Percentiles rank a stretch among this genome's conserved stretches.
Conservation (phyloP, 2,329 filamentous ascomycete genomes). For the Cryphonectria radicalis region DNA sequence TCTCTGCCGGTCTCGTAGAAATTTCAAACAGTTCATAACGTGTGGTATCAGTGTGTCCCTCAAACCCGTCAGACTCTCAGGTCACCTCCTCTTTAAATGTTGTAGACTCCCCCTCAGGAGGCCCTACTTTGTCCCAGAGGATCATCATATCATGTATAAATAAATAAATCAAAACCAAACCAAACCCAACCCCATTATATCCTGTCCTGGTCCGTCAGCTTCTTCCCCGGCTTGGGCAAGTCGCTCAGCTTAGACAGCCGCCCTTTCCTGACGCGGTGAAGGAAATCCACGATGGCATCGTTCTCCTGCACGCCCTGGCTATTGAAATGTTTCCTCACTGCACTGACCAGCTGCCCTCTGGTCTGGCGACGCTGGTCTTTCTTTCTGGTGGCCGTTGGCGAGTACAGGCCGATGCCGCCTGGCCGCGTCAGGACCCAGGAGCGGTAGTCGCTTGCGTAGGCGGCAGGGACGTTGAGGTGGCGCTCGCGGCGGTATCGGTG, state of each 20-base stretch:
- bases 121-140: not conserved
- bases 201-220: conserved; percentile 30
- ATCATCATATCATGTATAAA: conserved; percentile 7
- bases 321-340: conserved; percentile 84
- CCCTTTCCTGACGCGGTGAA: conserved; percentile 70
- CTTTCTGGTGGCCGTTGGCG: conserved; percentile 74
- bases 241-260: conserved; percentile 45
- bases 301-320: conserved; percentile 77
- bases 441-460: conserved; percentile 68
- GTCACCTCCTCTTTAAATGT: not conserved
- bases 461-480: conserved; percentile 70
- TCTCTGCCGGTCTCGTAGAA: conserved; percentile 1
- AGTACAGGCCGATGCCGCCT: conserved; percentile 69
- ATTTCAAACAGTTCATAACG: conserved; percentile 8
- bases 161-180: not conserved
- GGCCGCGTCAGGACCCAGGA: conserved; percentile 64
- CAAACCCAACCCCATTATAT: conserved; percentile 21
- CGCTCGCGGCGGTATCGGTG: conserved; percentile 78
- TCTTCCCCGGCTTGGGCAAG: conserved; percentile 35
- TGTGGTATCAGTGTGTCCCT: conserved; percentile 14
- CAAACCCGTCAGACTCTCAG: conserved; percentile 1
- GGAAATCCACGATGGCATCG: conserved; percentile 79
- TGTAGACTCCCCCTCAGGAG: not conserved
- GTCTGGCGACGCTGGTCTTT: conserved; percentile 68
- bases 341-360: conserved; percentile 72